A percentile compares a stretch with the other conserved stretches of the same genome.
These are phyloP conservation scores for Entomophthora muscae DNA, from an alignment of 371 early-diverging fungal genomes.

Conservation along the genomic window DNA sequence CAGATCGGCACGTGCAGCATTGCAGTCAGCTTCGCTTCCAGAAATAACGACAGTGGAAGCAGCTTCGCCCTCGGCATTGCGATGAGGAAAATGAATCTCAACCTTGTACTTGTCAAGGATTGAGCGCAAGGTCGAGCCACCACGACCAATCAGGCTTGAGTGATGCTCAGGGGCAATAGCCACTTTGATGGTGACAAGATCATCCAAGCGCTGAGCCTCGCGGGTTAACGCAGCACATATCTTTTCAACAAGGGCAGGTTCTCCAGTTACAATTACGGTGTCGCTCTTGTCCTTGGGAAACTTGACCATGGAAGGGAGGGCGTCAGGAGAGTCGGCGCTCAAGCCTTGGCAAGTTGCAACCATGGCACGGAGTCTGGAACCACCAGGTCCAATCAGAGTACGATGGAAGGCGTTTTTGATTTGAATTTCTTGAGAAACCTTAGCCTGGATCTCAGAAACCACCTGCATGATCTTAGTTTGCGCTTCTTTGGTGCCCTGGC, in stretches of 20 bases:
- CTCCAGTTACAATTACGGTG: conserved; percentile 30
- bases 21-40: conserved; percentile 37
- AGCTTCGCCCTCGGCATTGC: conserved; percentile 12
- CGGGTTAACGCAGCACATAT: conserved; percentile 24
- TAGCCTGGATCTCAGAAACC: conserved; percentile 27
- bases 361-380: conserved; percentile 43
- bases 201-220: conserved; percentile 21
- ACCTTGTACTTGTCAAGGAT: conserved; percentile 30
- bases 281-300: conserved; percentile 25
- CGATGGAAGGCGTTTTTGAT: conserved; percentile 50
- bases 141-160: conserved; percentile 40
- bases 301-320: conserved; percentile 23
- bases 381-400: conserved; percentile 57
- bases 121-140: conserved; percentile 31
- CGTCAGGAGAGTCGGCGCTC: conserved; percentile 22
- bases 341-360: conserved; percentile 41
- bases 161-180: conserved; percentile 28
- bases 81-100: conserved; percentile 32
- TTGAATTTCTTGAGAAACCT: conserved; percentile 22
- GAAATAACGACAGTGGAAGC: conserved; percentile 25
- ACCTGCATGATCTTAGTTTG: conserved; percentile 28
- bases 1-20: conserved; percentile 23
- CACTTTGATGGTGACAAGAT: conserved; percentile 21
- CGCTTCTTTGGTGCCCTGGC: conserved; percentile 26
- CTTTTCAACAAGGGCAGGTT: conserved; percentile 28